These are phyloP conservation scores for Sequoia sempervirens DNA, from an alignment of 75 land plant genomes.

Conservation along the genomic window DNA sequence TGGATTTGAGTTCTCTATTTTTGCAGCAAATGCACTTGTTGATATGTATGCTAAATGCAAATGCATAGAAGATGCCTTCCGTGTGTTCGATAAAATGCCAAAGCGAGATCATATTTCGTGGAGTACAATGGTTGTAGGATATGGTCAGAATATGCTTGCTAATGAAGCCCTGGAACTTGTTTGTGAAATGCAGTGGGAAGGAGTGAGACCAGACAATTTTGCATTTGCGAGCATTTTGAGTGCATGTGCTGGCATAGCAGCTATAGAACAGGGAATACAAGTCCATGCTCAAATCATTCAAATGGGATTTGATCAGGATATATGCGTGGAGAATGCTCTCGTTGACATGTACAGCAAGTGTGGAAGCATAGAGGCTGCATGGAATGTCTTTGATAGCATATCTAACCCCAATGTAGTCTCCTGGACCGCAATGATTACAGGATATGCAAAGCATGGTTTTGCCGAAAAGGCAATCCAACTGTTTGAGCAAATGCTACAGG, in stretches of 20 bases:
- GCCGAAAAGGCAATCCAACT: conserved; percentile 3
- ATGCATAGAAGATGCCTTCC: conserved; percentile 28
- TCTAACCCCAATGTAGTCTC: conserved; percentile 2
- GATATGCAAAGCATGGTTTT: conserved; percentile 11
- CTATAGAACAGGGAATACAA: conserved; percentile 42
- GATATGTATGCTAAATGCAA: conserved; percentile 64
- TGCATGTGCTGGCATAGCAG: conserved; percentile 46
- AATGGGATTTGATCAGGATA: conserved; percentile 38
- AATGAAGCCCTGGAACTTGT: conserved; percentile 50
- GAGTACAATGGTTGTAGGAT: conserved; percentile 66
- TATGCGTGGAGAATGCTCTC: conserved; percentile 40
- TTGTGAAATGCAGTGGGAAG: conserved; percentile 53
- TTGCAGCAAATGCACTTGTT: conserved; percentile 43
- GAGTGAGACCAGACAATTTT: conserved; percentile 36
- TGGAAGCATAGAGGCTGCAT: conserved; percentile 23
- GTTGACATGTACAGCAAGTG: conserved; percentile 70
- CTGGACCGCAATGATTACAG: conserved; percentile 15
- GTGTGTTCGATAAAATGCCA: conserved; percentile 42
- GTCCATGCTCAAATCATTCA: conserved; percentile 59
- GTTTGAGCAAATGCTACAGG: conserved; percentile 8
- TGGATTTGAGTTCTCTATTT: conserved; percentile 12
- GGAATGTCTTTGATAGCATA: conserved; percentile 4
- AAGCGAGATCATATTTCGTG: conserved; percentile 64
- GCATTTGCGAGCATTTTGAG: conserved; percentile 49
- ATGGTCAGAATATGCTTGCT: conserved; percentile 49